Evolutionary conservation across 2,329 filamentous ascomycete species (phyloP).

Genomic region (Aspergillus sp.): DNA sequence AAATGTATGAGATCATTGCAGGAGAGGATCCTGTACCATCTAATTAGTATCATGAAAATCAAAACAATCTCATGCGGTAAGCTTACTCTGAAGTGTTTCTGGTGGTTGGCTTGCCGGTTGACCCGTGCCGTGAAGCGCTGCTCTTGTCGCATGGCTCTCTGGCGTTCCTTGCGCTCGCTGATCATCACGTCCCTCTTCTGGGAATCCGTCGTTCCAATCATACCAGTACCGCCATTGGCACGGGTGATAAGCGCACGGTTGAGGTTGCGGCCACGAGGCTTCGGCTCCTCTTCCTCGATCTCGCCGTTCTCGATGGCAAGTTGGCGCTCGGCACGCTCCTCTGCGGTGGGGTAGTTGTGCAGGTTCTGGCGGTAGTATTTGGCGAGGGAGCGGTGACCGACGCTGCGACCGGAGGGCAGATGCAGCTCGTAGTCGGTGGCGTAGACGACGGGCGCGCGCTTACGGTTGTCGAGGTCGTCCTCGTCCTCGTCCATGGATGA

Average conservation of each 20-base stretch:
- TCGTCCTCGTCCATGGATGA: conserved; percentile 87
- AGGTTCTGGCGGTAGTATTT: conserved; percentile 93
- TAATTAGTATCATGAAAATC: conserved; percentile 22
- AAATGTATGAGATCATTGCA: conserved; percentile 46
- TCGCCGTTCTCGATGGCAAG: conserved; percentile 58
- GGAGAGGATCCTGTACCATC: conserved; percentile 50
- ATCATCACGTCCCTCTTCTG: conserved; percentile 70
- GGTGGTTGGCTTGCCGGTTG: conserved; percentile 74
- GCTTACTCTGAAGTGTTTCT: conserved; percentile 70
- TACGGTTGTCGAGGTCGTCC: conserved; percentile 78
- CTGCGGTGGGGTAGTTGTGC: conserved; percentile 74
- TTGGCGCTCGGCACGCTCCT: conserved; percentile 69
- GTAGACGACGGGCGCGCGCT: conserved; percentile 73
- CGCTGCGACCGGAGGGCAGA: conserved; percentile 82
- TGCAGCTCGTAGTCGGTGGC: conserved; percentile 93
- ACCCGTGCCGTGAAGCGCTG: conserved; percentile 69
- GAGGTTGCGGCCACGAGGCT: conserved; percentile 36
- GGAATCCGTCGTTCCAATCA: conserved; percentile 74
- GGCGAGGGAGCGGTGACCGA: conserved; percentile 84
- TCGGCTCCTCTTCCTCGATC: conserved; percentile 52
- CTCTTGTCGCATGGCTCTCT: conserved; percentile 62
- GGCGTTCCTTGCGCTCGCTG: conserved; percentile 69
- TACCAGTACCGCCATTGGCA: conserved; percentile 71
- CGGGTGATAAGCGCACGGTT: conserved; percentile 64
- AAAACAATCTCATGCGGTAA: not conserved